Evolutionary conservation across 1,139 yeast species (phyloP).

Genomic region (Magnusiomyces starmeri): DNA sequence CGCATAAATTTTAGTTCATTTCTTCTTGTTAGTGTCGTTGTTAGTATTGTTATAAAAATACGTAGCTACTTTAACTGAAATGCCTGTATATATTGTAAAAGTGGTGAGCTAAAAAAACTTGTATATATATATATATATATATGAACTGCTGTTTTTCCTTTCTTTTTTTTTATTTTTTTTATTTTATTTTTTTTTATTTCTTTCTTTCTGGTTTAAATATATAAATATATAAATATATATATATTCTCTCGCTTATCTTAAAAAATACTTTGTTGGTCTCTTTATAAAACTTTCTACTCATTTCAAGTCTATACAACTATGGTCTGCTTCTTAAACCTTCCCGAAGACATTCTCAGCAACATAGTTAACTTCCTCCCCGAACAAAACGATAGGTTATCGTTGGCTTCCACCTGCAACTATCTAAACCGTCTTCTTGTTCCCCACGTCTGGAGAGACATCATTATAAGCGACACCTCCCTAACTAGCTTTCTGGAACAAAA

Average conservation of each 20-base stretch:
- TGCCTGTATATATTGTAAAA: no score
- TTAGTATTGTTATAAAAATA: no score
- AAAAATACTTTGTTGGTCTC: no score
- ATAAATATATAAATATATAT: neutral
- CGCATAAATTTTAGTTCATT: no score
- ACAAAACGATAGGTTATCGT: neutral
- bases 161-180: neutral
- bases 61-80: no score
- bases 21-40: no score
- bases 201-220: neutral
- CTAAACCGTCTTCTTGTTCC: neutral
- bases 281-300: no score
- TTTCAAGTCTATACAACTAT: no score
- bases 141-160: neutral
- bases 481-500: neutral
- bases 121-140: neutral
- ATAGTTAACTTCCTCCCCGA: neutral
- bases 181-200: neutral
- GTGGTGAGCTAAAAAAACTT: neutral
- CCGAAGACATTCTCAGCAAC: neutral
- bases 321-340: neutral
- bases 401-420: neutral
- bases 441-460: neutral
- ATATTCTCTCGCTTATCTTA: neutral
- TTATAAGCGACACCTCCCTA: neutral